Base-by-base conservation (phyloP, 1,139 yeast genomes). In the Kodamaea plutei region DNA sequence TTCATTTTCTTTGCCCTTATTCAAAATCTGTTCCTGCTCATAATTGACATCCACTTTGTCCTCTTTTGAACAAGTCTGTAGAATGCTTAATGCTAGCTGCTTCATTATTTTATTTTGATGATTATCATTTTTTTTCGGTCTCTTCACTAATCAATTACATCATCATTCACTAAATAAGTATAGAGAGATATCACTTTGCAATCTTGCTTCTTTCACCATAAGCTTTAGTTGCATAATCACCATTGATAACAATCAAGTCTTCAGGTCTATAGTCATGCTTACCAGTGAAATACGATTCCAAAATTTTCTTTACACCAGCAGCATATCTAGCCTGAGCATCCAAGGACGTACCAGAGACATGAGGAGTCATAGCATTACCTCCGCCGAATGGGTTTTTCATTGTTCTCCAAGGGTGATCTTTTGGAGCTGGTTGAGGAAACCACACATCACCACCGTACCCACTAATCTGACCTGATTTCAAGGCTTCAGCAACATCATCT, bases 401-500 rank as follows among this genome's bases (percentile, higher is more conserved):
- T 17, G 64, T 40, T 65, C 88, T 69, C 93, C 93, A 84, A 40
- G 89, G 88, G 50, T 81, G 88, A 52, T 73, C 71, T 38, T 61
- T 59, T 42, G 87, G 85, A 20, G 93, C 85, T 25, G 93, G 94
- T 61, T 83, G 93, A 18, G 79, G 80, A 64, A 52, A 72, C 87
- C 91, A 82, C 30, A 84, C 93, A 54, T 83, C 93, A 47, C 93
- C 93, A 47, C 89, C 91, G 52, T 84, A 83, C 29, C 91, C 89
- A 44, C 79, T 66, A 38, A 83, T 58, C 47, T 79, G 82, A 30
- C 93, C 93, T 24, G 76, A 61, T 34, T 69, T 53, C 30, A 83
- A 71, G 1, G 91, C 91, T 10, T 69, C 89, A 1, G 88, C 88
- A 38, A 83, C 84, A 45, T 77, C 93, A 44, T 83, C 69, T 30